Percentiles rank a stretch among this genome's conserved stretches.
phyloP scores from a whole-genome alignment of 2,329 filamentous ascomycete species.

The Phoma sp. region DNA sequence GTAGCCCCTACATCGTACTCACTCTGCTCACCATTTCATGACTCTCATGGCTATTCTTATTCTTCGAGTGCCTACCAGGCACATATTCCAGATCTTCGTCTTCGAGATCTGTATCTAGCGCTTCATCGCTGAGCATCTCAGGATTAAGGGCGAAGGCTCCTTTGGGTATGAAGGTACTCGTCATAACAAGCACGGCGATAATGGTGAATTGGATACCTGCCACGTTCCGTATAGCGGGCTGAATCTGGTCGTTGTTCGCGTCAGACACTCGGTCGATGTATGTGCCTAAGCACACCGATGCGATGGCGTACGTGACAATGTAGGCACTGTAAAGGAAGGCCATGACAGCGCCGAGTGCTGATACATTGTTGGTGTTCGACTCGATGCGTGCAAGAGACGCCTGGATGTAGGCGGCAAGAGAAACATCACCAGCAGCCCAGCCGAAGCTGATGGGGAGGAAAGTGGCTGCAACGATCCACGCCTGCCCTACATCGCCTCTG shows the following conservation, averaged over 20 bases:
- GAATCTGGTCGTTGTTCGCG: slow-evolving; percentile 46
- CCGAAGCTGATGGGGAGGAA: slow-evolving; percentile 56
- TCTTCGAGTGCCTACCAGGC: slow-evolving; percentile 24
- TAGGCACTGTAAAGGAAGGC: slow-evolving; percentile 59
- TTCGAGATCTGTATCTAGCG: slow-evolving; percentile 44
- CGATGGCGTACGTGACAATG: slow-evolving; percentile 56
- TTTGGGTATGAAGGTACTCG: slow-evolving; percentile 55
- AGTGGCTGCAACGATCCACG: slow-evolving; percentile 55
- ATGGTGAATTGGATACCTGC: slow-evolving; percentile 58
- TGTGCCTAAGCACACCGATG: slow-evolving; percentile 53
- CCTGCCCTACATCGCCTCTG: slow-evolving; percentile 50
- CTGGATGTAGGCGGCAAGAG: slow-evolving; percentile 59
- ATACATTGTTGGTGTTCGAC: slow-evolving; percentile 53
- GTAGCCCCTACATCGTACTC: slow-evolving; percentile 18
- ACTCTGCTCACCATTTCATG: slow-evolving; percentile 31
- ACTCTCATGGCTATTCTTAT: slow-evolving; percentile 30
- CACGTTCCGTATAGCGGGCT: slow-evolving; percentile 52
- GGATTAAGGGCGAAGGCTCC: slow-evolving; percentile 56
- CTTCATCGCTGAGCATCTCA: slow-evolving; percentile 50
- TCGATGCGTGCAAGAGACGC: slow-evolving; percentile 57
- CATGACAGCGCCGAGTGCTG: slow-evolving; percentile 59
- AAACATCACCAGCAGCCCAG: slow-evolving; percentile 61
- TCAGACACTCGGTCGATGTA: slow-evolving; percentile 56
- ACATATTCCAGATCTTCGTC: slow-evolving; percentile 37
- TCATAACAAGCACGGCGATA: slow-evolving; percentile 51